Evolutionary conservation across 768 basidiomycete genomes (phyloP).

Genomic region (Lepiota venenata): DNA sequence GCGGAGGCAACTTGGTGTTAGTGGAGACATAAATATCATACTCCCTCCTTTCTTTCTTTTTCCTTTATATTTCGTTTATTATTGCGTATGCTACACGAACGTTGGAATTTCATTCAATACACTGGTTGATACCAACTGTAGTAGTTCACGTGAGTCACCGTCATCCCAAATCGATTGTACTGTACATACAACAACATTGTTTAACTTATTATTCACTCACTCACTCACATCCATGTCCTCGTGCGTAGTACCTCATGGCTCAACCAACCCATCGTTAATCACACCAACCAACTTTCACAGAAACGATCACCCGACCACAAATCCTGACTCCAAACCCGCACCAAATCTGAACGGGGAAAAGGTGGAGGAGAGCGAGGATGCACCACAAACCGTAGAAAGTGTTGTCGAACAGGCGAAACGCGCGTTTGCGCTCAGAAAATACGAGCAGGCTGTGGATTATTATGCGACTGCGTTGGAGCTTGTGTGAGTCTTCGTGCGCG

Average conservation of each 20-base stretch:
- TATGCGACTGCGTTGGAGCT: slow-evolving; percentile 85
- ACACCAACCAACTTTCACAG: not conserved
- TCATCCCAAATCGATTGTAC: not conserved
- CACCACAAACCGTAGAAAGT: slow-evolving; percentile 42
- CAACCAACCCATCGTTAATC: not conserved
- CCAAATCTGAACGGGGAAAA: slow-evolving; percentile 20
- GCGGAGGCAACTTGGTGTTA: slow-evolving; percentile 4
- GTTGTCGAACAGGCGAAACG: slow-evolving; percentile 79
- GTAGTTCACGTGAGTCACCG: not conserved
- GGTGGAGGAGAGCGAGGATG: slow-evolving; percentile 15
- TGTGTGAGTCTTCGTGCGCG: slow-evolving; percentile 77
- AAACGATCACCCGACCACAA: slow-evolving; percentile 1
- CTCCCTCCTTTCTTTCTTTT: no score
- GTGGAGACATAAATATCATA: slow-evolving; percentile 2
- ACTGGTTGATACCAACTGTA: no score
- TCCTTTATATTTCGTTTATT: no score
- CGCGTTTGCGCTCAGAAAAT: slow-evolving; percentile 85
- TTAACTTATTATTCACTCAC: not conserved
- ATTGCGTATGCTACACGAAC: no score
- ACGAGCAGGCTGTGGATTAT: slow-evolving; percentile 79
- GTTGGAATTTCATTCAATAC: no score
- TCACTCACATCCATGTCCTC: slow-evolving; percentile 20
- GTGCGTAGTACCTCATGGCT: slow-evolving; percentile 17
- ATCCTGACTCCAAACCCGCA: slow-evolving; percentile 10
- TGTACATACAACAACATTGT: not conserved